Evolutionary conservation across 2,329 filamentous ascomycete genomes (phyloP).

Genomic region (Fusarium guadeloupense): DNA sequence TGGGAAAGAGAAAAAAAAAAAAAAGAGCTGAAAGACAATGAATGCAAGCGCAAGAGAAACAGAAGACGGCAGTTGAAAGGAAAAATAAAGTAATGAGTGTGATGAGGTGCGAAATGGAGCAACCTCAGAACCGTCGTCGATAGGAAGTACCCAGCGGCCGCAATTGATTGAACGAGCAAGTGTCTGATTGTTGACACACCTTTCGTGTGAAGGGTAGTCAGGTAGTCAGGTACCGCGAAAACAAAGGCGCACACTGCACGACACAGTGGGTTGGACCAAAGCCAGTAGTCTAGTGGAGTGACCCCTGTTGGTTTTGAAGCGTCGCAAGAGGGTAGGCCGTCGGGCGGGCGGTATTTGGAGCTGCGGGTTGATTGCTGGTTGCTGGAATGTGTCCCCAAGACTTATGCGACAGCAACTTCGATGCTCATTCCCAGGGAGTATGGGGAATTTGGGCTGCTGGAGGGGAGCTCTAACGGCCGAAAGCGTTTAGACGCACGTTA

Average conservation of each 20-base stretch:
- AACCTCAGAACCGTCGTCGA: conserved; percentile 18
- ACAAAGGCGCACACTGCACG: conserved; percentile 27
- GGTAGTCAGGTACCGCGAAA: conserved; percentile 25
- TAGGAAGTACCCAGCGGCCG: conserved; percentile 29
- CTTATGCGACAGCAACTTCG: conserved; percentile 35
- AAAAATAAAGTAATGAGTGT: conserved; percentile 21
- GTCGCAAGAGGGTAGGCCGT: conserved; percentile 21
- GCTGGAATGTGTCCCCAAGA: conserved; percentile 39
- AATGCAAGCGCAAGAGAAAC: neutral
- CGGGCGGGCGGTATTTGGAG: conserved; percentile 16
- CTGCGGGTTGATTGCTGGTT: conserved; percentile 1
- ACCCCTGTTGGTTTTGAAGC: conserved; percentile 28
- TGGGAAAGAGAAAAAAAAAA: conserved; percentile 3
- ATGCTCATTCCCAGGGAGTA: conserved; percentile 42
- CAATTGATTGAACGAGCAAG: conserved; percentile 2
- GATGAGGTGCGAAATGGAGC: conserved; percentile 4
- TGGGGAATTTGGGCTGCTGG: conserved; percentile 22
- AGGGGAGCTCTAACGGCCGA: conserved; percentile 22
- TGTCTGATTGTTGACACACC: conserved; percentile 37
- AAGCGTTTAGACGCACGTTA: conserved; percentile 7
- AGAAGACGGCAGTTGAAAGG: neutral
- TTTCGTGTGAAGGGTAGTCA: conserved; percentile 8
- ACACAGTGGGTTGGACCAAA: conserved; percentile 25
- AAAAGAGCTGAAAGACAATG: neutral
- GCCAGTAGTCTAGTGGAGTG: conserved; percentile 31